A percentile compares a stretch with the other conserved stretches of the same genome.
These are phyloP conservation scores for Bipolaris bicolor DNA, from an alignment of 2,329 filamentous ascomycete genomes.

Conservation along the genomic window DNA sequence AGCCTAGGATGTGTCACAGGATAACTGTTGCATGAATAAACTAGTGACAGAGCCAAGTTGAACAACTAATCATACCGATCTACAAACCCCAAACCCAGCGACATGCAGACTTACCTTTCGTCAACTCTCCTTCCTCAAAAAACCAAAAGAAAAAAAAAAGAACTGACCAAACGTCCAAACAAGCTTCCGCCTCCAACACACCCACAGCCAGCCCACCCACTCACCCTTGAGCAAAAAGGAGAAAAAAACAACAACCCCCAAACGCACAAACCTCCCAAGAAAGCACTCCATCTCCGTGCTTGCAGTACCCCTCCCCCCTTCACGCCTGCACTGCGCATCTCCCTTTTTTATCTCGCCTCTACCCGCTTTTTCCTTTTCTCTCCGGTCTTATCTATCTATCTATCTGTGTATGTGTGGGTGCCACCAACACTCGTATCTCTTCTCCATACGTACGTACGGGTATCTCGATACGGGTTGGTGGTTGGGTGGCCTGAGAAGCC, in stretches of 20 bases:
- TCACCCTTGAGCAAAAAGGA: neutral
- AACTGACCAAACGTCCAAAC: neutral
- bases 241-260: no score
- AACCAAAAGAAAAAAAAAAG: neutral
- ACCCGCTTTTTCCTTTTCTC: conserved; percentile 2
- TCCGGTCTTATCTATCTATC: neutral
- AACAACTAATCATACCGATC: neutral
- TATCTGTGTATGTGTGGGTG: neutral
- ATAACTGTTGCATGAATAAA: neutral
- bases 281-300: conserved; percentile 10
- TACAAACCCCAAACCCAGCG: neutral
- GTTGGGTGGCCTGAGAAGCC: conserved; percentile 1
- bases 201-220: neutral
- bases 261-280: neutral
- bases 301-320: neutral
- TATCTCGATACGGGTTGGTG: neutral
- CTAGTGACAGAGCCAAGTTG: neutral
- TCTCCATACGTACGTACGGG: neutral
- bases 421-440: conserved; percentile 4
- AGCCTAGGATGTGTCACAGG: neutral
- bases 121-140: no score
- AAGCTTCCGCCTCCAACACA: conserved; percentile 7
- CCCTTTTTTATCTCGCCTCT: conserved; percentile 8
- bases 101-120: neutral
- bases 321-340: conserved; percentile 8